Evolutionary conservation across 257 asterid genomes (phyloP), one percentile per base, ranked within the genome.

Genomic region (Petunia axillaris): DNA sequence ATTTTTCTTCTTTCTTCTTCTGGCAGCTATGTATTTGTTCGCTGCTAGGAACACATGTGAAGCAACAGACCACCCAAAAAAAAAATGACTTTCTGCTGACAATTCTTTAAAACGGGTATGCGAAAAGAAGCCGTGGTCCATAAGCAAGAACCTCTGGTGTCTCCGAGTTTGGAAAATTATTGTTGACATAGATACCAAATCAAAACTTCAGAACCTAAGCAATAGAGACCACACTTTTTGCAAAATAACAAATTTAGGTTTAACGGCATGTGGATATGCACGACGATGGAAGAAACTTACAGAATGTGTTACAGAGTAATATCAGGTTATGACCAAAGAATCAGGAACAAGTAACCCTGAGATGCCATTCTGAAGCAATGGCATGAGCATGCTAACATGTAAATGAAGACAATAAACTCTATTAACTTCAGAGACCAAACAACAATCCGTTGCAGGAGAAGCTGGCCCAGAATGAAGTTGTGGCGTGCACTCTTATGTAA

Each of bases 331-430:
- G 70, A 37, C 9, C 48, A 38, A 11, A 13, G 71, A 64, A 64
- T 38, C 40, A 64, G 48, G 8, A 38, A 64, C 1, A 9, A 11
- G 71, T 10, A 46, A 8, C 71, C 64, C 71, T 64, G 11, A 11
- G 46, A 38, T 64, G 71, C 40, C 44, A 38, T 38, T 64, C 71
- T 4, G 16, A 64, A 64, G 71, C 4, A 64, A 38, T 4, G 25
- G 71, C 71, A 64, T 64, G 48, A 64, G 25, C 71, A 64, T 13
- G 70, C 48, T 64, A 64, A 38, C 35, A 13, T 64, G 71, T 64
- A 64, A 64, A 4, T 10, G 46, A 16, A 11, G 70, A 37, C 44
- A 64, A 10, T 11, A 37, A 37, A 64, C 44, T 10, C 70, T 9
- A 64, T 11, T 36, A 37, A 10, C 16, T 64, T 64, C 70, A 64